These are phyloP conservation scores for Debaryomyces singareniensis DNA, from an alignment of 1,139 yeast species.

Conservation along the genomic window DNA sequence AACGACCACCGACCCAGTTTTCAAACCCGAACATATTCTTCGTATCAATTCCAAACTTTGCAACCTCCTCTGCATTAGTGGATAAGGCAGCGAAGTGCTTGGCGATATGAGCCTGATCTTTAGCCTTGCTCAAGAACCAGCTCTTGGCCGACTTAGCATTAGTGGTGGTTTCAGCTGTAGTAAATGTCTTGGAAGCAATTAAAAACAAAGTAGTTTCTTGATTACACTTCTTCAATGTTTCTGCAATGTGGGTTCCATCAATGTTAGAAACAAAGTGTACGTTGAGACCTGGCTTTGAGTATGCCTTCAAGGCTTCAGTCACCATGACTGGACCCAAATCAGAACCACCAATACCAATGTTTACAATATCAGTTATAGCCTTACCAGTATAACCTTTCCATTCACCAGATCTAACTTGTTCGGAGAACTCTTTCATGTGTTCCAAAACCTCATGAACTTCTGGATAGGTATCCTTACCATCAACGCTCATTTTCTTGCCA, in stretches of 20 bases:
- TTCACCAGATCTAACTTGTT: constrained; percentile 79
- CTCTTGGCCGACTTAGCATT: constrained; percentile 91
- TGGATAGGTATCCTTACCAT: constrained; percentile 80
- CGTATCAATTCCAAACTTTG: constrained; percentile 93
- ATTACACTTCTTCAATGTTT: constrained; percentile 67
- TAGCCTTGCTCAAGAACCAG: constrained; percentile 80
- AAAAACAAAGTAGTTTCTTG: constrained; percentile 92
- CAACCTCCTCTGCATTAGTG: constrained; percentile 86
- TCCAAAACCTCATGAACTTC: constrained; percentile 86
- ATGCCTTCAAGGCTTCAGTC: constrained; percentile 92
- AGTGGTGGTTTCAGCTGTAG: constrained; percentile 96
- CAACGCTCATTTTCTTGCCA: constrained; percentile 76
- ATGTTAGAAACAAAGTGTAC: constrained; percentile 96
- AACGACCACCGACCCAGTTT: constrained; percentile 99
- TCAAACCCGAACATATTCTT: constrained; percentile 98
- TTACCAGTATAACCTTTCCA: constrained; percentile 98
- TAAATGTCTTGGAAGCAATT: constrained; percentile 96
- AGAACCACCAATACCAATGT: constrained; percentile 98
- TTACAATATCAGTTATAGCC: constrained; percentile 86
- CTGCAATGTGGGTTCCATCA: constrained; percentile 97
- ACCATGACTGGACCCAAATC: constrained; percentile 99
- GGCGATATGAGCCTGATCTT: constrained; percentile 69
- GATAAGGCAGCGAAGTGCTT: constrained; percentile 97
- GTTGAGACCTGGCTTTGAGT: constrained; percentile 65
- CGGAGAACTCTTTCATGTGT: constrained; percentile 95